These are phyloP conservation scores for Ophiostoma ips DNA, from an alignment of 2,329 filamentous ascomycete species.

Conservation along the genomic window DNA sequence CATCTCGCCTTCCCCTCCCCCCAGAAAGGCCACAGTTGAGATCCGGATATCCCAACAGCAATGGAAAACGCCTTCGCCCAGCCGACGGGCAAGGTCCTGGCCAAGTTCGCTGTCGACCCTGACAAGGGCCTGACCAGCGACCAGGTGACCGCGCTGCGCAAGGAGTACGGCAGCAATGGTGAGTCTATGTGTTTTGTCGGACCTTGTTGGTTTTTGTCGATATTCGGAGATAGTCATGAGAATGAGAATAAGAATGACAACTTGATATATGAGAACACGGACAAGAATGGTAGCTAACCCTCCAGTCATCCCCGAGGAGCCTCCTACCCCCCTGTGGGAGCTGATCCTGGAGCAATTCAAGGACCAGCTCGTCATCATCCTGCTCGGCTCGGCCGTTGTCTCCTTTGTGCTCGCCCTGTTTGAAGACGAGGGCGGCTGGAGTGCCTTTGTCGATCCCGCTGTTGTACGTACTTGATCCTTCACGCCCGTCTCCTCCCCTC, in stretches of 20 bases:
- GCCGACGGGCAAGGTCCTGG: slow-evolving; percentile 43
- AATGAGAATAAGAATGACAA: not conserved
- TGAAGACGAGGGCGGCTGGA: slow-evolving; percentile 87
- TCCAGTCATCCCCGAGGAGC: slow-evolving; percentile 62
- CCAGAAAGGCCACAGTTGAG: no score
- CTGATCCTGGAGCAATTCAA: slow-evolving; percentile 98
- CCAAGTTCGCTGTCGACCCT: slow-evolving; percentile 41
- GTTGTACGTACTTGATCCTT: slow-evolving; percentile 58
- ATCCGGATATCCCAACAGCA: no score
- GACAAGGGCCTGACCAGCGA: slow-evolving; percentile 40
- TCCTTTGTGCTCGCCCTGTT: slow-evolving; percentile 90
- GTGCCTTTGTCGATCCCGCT: slow-evolving; percentile 88
- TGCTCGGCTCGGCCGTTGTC: slow-evolving; percentile 81
- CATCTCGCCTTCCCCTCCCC: no score
- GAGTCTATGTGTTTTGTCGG: slow-evolving; percentile 17
- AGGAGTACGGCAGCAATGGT: slow-evolving; percentile 55
- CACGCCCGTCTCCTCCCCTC: not conserved
- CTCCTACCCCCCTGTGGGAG: slow-evolving; percentile 90
- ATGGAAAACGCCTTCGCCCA: slow-evolving; percentile 53
- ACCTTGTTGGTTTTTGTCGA: not conserved
- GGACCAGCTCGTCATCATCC: slow-evolving; percentile 91
- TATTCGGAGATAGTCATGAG: not conserved
- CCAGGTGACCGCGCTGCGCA: slow-evolving; percentile 41
- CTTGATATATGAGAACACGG: not conserved
- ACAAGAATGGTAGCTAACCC: not conserved